phyloP scores from a whole-genome alignment of 2,329 filamentous ascomycete species.

The Pyricularia grisea region DNA sequence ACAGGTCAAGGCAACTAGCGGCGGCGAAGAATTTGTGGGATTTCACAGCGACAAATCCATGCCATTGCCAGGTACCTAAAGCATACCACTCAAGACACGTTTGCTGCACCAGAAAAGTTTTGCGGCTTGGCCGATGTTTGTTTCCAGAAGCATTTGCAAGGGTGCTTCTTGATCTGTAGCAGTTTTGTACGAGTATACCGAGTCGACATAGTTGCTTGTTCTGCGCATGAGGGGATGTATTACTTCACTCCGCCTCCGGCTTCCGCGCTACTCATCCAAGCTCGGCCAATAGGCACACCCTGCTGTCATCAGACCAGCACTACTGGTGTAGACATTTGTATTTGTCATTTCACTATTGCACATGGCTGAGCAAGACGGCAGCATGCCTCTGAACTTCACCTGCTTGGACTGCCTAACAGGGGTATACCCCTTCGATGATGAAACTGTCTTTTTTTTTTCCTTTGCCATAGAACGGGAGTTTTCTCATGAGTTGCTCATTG shows the following conservation, averaged over 20 bases:
- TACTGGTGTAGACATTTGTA: background rate
- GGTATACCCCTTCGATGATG: background rate
- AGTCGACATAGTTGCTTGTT: background rate
- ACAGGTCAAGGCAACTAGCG: constrained; percentile 10
- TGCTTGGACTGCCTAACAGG: background rate
- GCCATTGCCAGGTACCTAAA: background rate
- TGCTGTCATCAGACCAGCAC: background rate
- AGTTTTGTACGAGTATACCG: background rate
- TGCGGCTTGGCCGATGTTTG: background rate
- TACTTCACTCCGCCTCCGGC: background rate
- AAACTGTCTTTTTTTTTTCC: background rate
- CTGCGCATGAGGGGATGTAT: background rate
- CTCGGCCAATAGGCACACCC: background rate
- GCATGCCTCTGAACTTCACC: background rate
- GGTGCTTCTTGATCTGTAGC: background rate
- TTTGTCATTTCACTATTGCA: background rate
- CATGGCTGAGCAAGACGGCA: background rate
- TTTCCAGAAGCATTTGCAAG: background rate
- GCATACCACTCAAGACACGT: background rate
- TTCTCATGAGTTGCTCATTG: background rate
- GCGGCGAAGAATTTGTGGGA: background rate
- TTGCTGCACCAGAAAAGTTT: background rate
- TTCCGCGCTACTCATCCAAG: background rate
- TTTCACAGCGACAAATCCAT: background rate
- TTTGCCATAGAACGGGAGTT: background rate